Evolutionary conservation across 2,329 filamentous ascomycete genomes (phyloP).

Genomic region (Blumeria hordei): DNA sequence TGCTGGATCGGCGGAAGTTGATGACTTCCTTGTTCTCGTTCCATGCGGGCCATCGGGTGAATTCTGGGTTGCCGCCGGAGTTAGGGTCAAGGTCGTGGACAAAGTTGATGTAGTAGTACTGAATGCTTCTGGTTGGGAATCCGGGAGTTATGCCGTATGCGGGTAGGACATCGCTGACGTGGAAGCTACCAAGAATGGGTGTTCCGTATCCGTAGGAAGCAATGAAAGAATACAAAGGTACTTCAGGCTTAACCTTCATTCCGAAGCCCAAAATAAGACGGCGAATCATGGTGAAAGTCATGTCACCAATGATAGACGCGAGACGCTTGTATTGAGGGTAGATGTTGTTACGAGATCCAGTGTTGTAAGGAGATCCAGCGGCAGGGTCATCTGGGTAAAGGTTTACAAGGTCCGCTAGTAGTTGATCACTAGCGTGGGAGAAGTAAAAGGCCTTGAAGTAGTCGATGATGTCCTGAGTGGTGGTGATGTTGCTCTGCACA

Average conservation of each 20-base stretch:
- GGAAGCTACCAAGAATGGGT: constrained; percentile 52
- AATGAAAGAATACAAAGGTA: constrained; percentile 54
- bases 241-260: constrained; percentile 23
- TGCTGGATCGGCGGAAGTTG: not conserved
- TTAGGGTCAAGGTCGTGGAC: constrained; percentile 22
- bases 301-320: constrained; percentile 50
- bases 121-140: constrained; percentile 30
- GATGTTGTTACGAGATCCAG: constrained; percentile 39
- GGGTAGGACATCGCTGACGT: constrained; percentile 40
- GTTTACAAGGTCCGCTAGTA: constrained; percentile 30
- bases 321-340: constrained; percentile 60
- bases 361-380: constrained; percentile 48
- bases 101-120: constrained; percentile 51
- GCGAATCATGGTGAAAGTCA: constrained; percentile 49
- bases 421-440: constrained; percentile 23
- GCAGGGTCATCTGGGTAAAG: constrained; percentile 28
- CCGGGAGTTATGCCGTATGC: constrained; percentile 22
- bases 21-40: not conserved
- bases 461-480: constrained; percentile 27
- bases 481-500: constrained; percentile 44
- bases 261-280: constrained; percentile 33
- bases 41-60: not conserved
- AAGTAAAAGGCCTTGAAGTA: constrained; percentile 42
- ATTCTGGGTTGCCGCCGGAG: not conserved
- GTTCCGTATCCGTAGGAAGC: constrained; percentile 47